Conservation (phyloP, 2,329 filamentous ascomycete genomes). For the Colletotrichum noveboracense region DNA sequence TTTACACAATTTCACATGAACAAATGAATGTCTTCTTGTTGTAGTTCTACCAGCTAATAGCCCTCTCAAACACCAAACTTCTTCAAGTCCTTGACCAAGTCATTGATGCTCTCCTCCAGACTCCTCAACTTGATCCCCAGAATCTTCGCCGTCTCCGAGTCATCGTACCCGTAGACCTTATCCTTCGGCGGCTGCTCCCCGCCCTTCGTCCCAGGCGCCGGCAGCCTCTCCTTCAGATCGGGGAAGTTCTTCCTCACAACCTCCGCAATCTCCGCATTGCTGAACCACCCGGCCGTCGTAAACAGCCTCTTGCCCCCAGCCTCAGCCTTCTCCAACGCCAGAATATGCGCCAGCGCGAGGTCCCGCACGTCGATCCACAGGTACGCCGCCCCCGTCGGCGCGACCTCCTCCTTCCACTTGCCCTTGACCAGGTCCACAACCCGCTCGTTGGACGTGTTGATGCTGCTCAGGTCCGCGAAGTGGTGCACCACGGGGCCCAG, state of each 20-base stretch:
- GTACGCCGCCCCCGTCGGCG: conserved; percentile 43
- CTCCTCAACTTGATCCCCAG: conserved; percentile 67
- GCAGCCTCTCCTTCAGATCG: conserved; percentile 52
- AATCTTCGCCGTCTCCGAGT: conserved; percentile 60
- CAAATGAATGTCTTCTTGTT: not conserved
- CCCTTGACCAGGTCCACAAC: conserved; percentile 56
- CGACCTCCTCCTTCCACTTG: conserved; percentile 50
- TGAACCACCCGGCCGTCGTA: conserved; percentile 51
- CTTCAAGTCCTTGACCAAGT: conserved; percentile 53
- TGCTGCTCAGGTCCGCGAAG: conserved; percentile 31
- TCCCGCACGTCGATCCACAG: conserved; percentile 64
- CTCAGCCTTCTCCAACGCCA: conserved; percentile 52
- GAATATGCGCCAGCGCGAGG: conserved; percentile 57
- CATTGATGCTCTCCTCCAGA: conserved; percentile 66
- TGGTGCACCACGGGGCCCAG: conserved; percentile 23
- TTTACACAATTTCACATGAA: not conserved
- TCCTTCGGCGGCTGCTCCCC: conserved; percentile 45
- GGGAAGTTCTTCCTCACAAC: conserved; percentile 54
- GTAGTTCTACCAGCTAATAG: not conserved
- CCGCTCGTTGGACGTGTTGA: conserved; percentile 61
- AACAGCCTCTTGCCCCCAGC: conserved; percentile 58
- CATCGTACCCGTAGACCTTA: conserved; percentile 60
- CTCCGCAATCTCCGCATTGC: conserved; percentile 49
- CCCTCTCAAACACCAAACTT: conserved; percentile 28
- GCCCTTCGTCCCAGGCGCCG: conserved; percentile 46